Evolutionary conservation across 768 basidiomycete species (phyloP).

Genomic region (Agaricus subrufescens): DNA sequence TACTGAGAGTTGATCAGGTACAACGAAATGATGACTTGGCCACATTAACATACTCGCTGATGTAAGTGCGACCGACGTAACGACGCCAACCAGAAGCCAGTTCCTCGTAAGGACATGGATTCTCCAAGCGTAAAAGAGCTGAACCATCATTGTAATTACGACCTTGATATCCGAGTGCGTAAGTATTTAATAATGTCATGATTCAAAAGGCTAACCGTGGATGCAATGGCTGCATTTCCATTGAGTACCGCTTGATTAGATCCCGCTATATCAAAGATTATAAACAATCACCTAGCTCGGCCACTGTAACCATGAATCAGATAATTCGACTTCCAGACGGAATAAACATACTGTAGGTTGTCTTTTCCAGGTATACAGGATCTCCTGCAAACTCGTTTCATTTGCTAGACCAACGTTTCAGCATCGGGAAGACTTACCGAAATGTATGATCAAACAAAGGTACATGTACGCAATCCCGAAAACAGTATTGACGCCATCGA

Average conservation of each 20-base stretch:
- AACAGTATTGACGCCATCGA: constrained; percentile 42
- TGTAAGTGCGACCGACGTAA: constrained; percentile 14
- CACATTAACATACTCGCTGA: constrained; percentile 14
- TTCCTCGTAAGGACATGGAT: constrained; percentile 22
- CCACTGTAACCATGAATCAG: too few species aligned
- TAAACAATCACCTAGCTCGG: too few species aligned
- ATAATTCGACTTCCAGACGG: too few species aligned
- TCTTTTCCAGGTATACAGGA: background rate
- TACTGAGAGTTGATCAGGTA: constrained; percentile 13
- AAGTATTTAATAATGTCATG: too few species aligned
- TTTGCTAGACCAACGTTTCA: background rate
- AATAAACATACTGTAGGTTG: constrained; percentile 3
- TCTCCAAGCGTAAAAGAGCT: constrained; percentile 42
- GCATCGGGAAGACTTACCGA: constrained; percentile 26
- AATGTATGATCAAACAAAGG: constrained; percentile 39
- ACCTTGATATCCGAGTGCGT: constrained; percentile 22
- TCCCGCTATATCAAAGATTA: too few species aligned
- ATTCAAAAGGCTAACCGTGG: too few species aligned
- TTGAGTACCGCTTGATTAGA: too few species aligned
- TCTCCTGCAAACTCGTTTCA: constrained; percentile 12
- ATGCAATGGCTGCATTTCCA: too few species aligned
- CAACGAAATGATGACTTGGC: too few species aligned
- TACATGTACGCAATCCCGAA: constrained; percentile 44
- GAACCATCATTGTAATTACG: constrained; percentile 38
- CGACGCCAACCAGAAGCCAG: constrained; percentile 12